Base-by-base conservation (phyloP, 106 monocot species). In the Dioscorea zingiberensis region DNA sequence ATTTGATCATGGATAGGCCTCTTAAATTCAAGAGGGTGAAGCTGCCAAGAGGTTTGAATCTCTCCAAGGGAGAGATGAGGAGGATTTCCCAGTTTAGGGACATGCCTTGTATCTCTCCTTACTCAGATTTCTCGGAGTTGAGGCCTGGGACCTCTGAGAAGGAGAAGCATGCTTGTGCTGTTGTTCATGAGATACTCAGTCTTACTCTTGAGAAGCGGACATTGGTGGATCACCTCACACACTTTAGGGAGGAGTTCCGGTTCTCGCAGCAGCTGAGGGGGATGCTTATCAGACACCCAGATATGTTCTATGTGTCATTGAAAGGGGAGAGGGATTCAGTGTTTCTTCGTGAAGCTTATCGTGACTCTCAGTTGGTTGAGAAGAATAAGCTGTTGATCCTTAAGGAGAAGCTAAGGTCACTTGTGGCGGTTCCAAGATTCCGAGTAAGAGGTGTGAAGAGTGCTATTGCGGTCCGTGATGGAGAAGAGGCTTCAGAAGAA, bases 291-390 rank as follows among this genome's bases (percentile, higher is more conserved):
- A 80, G 97, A 64, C 97, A 97, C 47, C 97, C 92, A 0, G 92
- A 97, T 65, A 92, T 97, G 85, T 97, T 97, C 58, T 97, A 89
- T 65, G 88, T 97, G 4, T 97, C 97, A 2, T 72, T 97, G 63
- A 97, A 97, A 60, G 97, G 97, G 58, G 88, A 88, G 21, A 92
- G 97, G 62, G 97, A 97, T 60, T 92, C 97, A 0, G 92, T 97
- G 58, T 97, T 97, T 32, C 92, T 97, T 28, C 85, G 97, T 25
- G 97, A 97, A 69, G 97, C 92, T 8, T 97, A 97, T 66, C 80
- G 66, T 21, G 85, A 84, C 58, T 97, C 97, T 9, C 80, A 97
- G 21, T 74, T 97, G 30, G 32, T 92, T n/a, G 97, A 89, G 63
- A 97, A 92, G 74, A 75, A 88, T 67, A 86, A 71, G 69, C 27